Base-by-base conservation (phyloP, 345 rosid species). In the Triadica sebifera region DNA sequence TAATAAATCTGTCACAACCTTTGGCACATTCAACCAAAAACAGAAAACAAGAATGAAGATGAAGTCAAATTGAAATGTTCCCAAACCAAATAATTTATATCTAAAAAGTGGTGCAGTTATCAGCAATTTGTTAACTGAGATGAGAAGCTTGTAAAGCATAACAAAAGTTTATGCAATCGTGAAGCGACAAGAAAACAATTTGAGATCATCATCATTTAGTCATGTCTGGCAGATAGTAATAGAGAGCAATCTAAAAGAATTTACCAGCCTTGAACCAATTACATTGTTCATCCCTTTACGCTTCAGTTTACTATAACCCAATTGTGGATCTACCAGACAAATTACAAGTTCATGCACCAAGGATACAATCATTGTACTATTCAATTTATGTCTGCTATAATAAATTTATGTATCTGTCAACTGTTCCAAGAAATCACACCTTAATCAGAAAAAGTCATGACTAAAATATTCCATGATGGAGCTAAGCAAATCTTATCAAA, bases 1-100 rank as follows among this genome's bases (percentile, higher is more conserved):
- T 46, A 75, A 84, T 81, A 92, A 75, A 67, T 88, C 92, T 5
- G 79, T 73, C 39, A 82, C 84, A 67, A 73, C 82, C 96, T 91
- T 72, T 12, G 65, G 74, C 59, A 83, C 58, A 72, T 76, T 74
- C 61, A 77, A 69, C 74, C 24, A 71, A 69, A 70, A 72, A 65
- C 70, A 39, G 37, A 58, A 24, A 45, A 38, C 9, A 43, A 43
- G 65, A 61, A 45, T 5, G 51, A 24, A 24, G 2, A 55, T 25
- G 1, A n/a, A 55, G 13, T 76, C 43, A 63, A n/a, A 52, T 41
- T 0, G 29, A 51, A 62, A 70, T 52, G 11, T 29, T 17, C 22
- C 6, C 6, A 34, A 51, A 52, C 25, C 20, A 46, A 46, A 55
- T 22, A 37, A 34, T 8, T 39, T n/a, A 6, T 20, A 41, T 9